Base-by-base conservation (phyloP, 2,329 filamentous ascomycete species). In the Sporothrix brunneoviolacea region DNA sequence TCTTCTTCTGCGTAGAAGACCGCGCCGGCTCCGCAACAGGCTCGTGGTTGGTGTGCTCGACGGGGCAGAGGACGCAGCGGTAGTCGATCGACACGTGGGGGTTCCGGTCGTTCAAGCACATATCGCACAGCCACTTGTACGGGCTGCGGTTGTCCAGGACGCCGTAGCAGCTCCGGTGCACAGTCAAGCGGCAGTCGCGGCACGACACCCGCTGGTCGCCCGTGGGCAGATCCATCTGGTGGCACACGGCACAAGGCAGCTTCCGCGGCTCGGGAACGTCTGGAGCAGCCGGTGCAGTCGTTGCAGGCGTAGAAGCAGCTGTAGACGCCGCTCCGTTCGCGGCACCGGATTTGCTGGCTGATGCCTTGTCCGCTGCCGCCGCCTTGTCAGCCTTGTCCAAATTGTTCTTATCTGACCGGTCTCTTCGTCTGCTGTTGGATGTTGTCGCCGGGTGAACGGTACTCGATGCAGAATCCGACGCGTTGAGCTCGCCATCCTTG, bases 111-210 rank as follows among this genome's bases (percentile, higher is more conserved):
- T 98, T 98, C 33, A 83, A 76, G 67, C 93, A 98, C 79, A 91
- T 95, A 68, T 97, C 93, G 66, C 93, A 98, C 36, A 85, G 80
- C 93, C 93, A 98, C 67, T 95, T 95, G 39, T 76, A 79, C 28
- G 81, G 77, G 48, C 76, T 77, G 37, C 87, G 80, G 51, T 84
- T 82, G 40, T 84, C 81, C 35, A 79, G 58, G 28, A 97, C 76
- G n/a, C 93, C 93, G 63, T 97, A 98, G 68, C 93, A 98, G 55
- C 82, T 82, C 48, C 87, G 85, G 67, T 98, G 93, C 21, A 97
- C 91, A 4, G 90, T 90, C 66, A 98, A 71, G 48, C 89, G 85
- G 66, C 93, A 98, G 61, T 95, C 89, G 43, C 82, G 80, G 66
- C 93, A 98, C 36, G 84, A 82, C 15, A 94, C 65, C 59, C 88